phyloP scores from a whole-genome alignment of 345 rosid genomes.

The Arabis hirsuta region DNA sequence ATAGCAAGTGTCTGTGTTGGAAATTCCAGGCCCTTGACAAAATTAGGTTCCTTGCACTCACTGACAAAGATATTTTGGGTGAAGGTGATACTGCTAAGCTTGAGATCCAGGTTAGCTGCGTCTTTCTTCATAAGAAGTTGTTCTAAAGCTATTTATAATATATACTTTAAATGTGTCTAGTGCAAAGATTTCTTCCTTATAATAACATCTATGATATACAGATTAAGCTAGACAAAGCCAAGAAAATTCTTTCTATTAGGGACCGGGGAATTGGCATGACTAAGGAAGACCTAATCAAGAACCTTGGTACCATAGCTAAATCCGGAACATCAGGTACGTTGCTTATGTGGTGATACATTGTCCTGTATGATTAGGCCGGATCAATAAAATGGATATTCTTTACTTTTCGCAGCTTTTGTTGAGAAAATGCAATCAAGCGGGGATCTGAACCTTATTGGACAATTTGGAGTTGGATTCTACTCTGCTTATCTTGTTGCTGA shows the following conservation, averaged over 20 bases:
- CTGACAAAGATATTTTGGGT: constrained; percentile 91
- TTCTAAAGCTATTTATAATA: not conserved
- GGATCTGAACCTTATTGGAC: constrained; percentile 96
- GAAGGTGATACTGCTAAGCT: constrained; percentile 93
- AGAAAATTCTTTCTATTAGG: constrained; percentile 81
- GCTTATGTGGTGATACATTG: not conserved
- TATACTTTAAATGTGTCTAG: not conserved
- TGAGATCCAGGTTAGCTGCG: constrained; percentile 79
- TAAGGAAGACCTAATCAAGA: constrained; percentile 93
- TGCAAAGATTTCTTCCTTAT: not conserved
- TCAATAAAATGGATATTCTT: constrained; percentile 2
- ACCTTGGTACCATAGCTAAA: constrained; percentile 97
- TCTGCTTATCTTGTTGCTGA: constrained; percentile 98
- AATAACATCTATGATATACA: constrained; percentile 40
- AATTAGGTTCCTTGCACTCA: constrained; percentile 90
- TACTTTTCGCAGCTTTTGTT: constrained; percentile 71
- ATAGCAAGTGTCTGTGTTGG: constrained; percentile 24
- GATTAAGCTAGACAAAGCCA: constrained; percentile 94
- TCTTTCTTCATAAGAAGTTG: not conserved
- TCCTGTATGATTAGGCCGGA: not conserved
- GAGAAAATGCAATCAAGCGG: constrained; percentile 98
- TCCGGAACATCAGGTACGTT: constrained; percentile 96
- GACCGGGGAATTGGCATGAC: constrained; percentile 99
- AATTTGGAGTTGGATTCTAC: constrained; percentile 99
- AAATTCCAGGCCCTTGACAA: constrained; percentile 82